Evolutionary conservation across 192 early-diverging fungal species (phyloP).

Genomic region (Gryganskiella cystojenkinii): DNA sequence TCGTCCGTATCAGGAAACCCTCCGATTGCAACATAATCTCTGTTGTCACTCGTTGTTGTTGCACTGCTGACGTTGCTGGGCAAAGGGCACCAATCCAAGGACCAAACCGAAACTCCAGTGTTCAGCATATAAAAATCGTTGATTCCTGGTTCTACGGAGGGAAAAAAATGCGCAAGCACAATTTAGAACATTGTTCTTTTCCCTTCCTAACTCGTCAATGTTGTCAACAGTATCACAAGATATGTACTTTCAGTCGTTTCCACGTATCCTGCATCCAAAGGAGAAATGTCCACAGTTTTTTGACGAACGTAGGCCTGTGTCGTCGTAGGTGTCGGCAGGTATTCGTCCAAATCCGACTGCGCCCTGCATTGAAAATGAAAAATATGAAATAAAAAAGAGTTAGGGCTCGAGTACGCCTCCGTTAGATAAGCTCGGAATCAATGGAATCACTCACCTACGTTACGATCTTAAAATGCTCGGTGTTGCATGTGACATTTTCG

Average conservation of each 20-base stretch:
- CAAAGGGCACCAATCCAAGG: slow-evolving; percentile 34
- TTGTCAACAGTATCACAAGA: too few species aligned
- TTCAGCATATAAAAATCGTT: slow-evolving; percentile 40
- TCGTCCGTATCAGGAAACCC: slow-evolving; percentile 50
- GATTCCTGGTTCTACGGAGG: slow-evolving; percentile 10
- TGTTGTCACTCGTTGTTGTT: background rate
- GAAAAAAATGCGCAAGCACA: background rate
- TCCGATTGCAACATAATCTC: slow-evolving; percentile 33
- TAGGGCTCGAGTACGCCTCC: background rate
- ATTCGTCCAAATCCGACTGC: slow-evolving; percentile 35
- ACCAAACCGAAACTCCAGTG: slow-evolving; percentile 40
- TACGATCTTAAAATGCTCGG: slow-evolving; percentile 25
- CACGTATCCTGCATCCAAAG: slow-evolving; percentile 21
- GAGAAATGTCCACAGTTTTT: slow-evolving; percentile 9
- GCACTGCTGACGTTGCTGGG: background rate
- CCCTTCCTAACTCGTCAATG: too few species aligned
- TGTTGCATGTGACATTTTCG: slow-evolving; percentile 11
- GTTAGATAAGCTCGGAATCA: background rate
- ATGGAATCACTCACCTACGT: too few species aligned
- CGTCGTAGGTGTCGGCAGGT: slow-evolving; percentile 21
- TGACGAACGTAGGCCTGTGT: slow-evolving; percentile 13
- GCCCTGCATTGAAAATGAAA: slow-evolving; percentile 9
- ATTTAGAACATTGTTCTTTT: too few species aligned
- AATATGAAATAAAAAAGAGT: background rate
- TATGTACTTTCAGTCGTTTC: slow-evolving; percentile 22